These are phyloP conservation scores for Hypoxylon rickii DNA, from an alignment of 495 filamentous ascomycete genomes.

Conservation along the genomic window DNA sequence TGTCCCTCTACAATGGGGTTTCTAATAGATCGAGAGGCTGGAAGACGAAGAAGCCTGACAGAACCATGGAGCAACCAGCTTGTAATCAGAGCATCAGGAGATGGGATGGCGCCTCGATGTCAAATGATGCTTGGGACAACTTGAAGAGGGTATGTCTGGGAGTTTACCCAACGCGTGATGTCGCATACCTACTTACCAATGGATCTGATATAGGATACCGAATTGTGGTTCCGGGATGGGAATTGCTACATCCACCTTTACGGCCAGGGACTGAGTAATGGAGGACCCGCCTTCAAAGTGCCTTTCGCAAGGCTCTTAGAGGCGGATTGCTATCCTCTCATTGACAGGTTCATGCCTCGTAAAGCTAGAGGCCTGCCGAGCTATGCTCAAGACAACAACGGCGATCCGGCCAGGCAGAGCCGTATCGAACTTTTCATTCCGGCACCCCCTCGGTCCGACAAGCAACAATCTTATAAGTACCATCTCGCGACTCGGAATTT, in stretches of 20 bases:
- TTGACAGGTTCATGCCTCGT: constrained; percentile 53
- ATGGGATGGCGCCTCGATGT: constrained; percentile 62
- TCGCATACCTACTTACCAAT: not conserved
- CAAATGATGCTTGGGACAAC: constrained; percentile 56
- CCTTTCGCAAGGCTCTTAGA: constrained; percentile 54
- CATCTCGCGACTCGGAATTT: constrained; percentile 70
- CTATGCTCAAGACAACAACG: constrained; percentile 27
- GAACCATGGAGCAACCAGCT: constrained; percentile 18
- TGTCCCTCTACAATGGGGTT: constrained; percentile 32
- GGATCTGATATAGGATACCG: constrained; percentile 53
- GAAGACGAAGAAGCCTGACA: constrained; percentile 31
- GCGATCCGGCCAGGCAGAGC: constrained; percentile 15
- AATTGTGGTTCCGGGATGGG: constrained; percentile 65
- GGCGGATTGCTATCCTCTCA: constrained; percentile 56
- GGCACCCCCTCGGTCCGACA: constrained; percentile 52
- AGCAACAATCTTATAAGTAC: constrained; percentile 57
- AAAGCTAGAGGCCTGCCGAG: constrained; percentile 17
- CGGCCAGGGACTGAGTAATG: constrained; percentile 58
- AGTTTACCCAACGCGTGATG: not conserved
- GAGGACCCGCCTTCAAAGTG: constrained; percentile 65
- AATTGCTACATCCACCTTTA: constrained; percentile 69
- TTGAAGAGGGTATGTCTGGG: constrained; percentile 52
- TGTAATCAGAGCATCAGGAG: constrained; percentile 43
- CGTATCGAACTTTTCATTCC: constrained; percentile 66
- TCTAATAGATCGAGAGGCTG: constrained; percentile 33